Evolutionary conservation across 805 yeast species (phyloP).

Genomic region (Wickerhamomyces kurtzmanii): DNA sequence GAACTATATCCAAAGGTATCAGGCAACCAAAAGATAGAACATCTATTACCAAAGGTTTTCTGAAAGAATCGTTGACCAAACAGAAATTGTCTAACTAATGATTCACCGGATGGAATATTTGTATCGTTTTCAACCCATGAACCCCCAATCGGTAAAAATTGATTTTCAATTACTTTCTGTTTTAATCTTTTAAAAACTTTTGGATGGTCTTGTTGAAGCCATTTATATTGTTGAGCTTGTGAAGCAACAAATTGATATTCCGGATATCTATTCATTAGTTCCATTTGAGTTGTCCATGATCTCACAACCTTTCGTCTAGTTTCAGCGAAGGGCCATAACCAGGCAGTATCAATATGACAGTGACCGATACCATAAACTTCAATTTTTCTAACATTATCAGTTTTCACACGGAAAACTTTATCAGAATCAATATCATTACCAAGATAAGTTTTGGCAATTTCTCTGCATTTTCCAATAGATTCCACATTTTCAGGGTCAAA

Average conservation of each 20-base stretch:
- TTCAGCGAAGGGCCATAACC: constrained; percentile 99
- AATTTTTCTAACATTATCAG: constrained; percentile 22
- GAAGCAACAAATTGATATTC: constrained; percentile 93
- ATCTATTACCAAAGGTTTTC: constrained; percentile 66
- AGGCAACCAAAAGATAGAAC: constrained; percentile 87
- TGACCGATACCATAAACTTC: constrained; percentile 85
- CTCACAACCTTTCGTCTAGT: constrained; percentile 87
- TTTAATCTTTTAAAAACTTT: constrained; percentile 51
- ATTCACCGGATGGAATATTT: constrained; percentile 91
- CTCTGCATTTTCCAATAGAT: constrained; percentile 53
- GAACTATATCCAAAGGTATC: constrained; percentile 96
- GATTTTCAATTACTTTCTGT: constrained; percentile 56
- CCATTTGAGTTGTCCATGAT: constrained; percentile 90
- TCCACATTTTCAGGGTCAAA: constrained; percentile 65
- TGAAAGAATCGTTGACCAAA: constrained; percentile 84
- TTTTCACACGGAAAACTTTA: constrained; percentile 45
- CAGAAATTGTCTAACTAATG: constrained; percentile 78
- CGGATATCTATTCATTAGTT: constrained; percentile 77
- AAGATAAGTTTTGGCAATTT: constrained; percentile 50
- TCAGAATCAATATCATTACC: constrained; percentile 59
- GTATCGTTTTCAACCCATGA: constrained; percentile 98
- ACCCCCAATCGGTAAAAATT: constrained; percentile 90
- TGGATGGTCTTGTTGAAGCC: constrained; percentile 87
- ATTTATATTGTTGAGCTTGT: constrained; percentile 91
- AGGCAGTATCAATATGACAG: constrained; percentile 96